Evolutionary conservation across 306 rosid species (phyloP), one percentile per base, ranked within the genome.

Genomic region (Pyrus pyrifolia): DNA sequence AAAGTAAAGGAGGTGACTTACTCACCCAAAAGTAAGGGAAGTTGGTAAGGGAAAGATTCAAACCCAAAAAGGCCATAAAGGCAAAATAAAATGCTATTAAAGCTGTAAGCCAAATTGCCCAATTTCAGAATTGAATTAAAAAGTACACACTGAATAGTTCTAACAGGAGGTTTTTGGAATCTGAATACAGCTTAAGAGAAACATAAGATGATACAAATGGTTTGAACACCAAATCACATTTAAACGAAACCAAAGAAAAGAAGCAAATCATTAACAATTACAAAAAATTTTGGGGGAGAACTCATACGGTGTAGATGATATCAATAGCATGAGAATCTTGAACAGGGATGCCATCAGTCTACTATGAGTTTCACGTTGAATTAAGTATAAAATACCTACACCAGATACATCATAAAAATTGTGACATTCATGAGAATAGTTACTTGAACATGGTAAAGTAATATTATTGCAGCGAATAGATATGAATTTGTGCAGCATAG

Each of bases 241-340:
- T 61, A 25, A 60, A 61, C 21, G 3, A 25, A 33, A 80, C 53
- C 62, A 65, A 68, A 5, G 35, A 78, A 15, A 44, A 62, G 17
- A 31, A 63, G 35, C 8, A 67, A 52, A 8, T 71, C 40, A 59
- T 35, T 9, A 58, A 23, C 18, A 23, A 73, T 38, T 18, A 10
- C 19, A 61, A n/a, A 61, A 27, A 5, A 18, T 73, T 23, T 61
- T 44, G 59, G 73, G 64, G 84, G 27, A 77, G 81, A 25, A 73
- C 74, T 71, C 89, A 19, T 92, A 95, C 96, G 97, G 98, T 45
- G 98, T 95, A 73, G 95, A 86, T 78, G 88, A 78, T 88, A 92
- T 82, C 81, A 95, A 84, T 79, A 87, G 92, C 85, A 81, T 83
- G 86, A 92, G 89, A 85, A 92, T 90, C 88, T 89, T 95, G 91